Conservation (phyloP, 2,329 filamentous ascomycete species). For the Beauveria rudraprayagi region DNA sequence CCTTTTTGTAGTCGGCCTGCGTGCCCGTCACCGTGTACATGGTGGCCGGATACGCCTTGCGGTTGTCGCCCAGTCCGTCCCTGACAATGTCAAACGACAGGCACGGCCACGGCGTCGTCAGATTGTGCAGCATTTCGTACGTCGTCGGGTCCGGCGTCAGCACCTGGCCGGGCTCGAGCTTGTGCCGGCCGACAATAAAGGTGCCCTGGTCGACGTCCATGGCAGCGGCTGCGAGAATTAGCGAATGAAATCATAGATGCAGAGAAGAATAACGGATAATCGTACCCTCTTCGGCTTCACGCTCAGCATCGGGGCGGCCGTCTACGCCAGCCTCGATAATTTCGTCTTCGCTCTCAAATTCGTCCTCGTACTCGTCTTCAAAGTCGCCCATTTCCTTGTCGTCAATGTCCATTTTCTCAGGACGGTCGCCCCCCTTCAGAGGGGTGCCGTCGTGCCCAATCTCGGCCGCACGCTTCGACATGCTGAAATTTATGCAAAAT, state of each 20-base stretch:
- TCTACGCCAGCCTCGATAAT: conserved; percentile 92
- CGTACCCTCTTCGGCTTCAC: conserved; percentile 76
- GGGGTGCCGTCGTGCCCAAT: conserved; percentile 37
- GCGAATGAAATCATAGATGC: conserved; percentile 20
- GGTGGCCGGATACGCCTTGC: conserved; percentile 89
- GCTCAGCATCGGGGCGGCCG: conserved; percentile 82
- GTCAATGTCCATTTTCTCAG: conserved; percentile 60
- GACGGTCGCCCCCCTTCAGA: conserved; percentile 53
- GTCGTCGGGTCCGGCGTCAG: conserved; percentile 87
- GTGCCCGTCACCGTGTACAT: conserved; percentile 94
- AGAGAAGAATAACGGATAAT: conserved; percentile 18
- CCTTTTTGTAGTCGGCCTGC: conserved; percentile 68
- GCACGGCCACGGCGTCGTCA: conserved; percentile 94
- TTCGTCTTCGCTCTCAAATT: conserved; percentile 83
- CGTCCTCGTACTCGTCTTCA: conserved; percentile 91
- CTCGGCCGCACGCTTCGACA: conserved; percentile 55
- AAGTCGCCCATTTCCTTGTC: conserved; percentile 67
- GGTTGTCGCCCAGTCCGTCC: conserved; percentile 78
- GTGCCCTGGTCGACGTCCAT: conserved; percentile 94
- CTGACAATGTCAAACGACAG: conserved; percentile 89
- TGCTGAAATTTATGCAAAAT: conserved; percentile 19
- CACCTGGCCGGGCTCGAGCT: conserved; percentile 83
- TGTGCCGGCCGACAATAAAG: conserved; percentile 91
- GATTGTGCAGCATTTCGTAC: conserved; percentile 93
- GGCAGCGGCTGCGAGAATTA: conserved; percentile 28